Percentiles rank a stretch among this genome's conserved stretches.
Evolutionary conservation across 331 rosid species (phyloP).

Genomic region (Arachis monticola): DNA sequence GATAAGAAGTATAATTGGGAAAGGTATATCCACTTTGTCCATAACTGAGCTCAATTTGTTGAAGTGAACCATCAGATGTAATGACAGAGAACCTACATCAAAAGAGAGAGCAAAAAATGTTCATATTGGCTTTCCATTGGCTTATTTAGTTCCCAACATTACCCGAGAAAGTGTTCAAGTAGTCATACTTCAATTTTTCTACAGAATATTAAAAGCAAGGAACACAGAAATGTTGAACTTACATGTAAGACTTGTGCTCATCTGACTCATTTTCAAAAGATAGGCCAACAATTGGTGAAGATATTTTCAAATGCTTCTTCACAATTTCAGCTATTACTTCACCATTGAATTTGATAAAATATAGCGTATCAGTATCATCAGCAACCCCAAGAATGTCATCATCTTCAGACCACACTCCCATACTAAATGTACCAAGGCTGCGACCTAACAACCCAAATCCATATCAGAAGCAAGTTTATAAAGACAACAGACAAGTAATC

Average conservation of each 20-base stretch:
- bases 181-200: slow-evolving; percentile 9
- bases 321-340: slow-evolving; percentile 69
- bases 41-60: slow-evolving; percentile 70
- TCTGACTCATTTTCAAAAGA: slow-evolving; percentile 56
- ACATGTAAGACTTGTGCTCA: slow-evolving; percentile 59
- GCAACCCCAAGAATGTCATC: slow-evolving; percentile 85
- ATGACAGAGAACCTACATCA: slow-evolving; percentile 79
- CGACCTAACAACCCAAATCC: slow-evolving; percentile 55
- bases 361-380: slow-evolving; percentile 72
- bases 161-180: slow-evolving; percentile 26
- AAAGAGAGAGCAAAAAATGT: slow-evolving; percentile 43
- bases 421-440: slow-evolving; percentile 67
- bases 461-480: slow-evolving; percentile 35
- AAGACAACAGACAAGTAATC: background rate
- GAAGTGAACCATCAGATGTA: slow-evolving; percentile 80
- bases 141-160: slow-evolving; percentile 28
- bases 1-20: slow-evolving; percentile 53
- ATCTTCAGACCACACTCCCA: slow-evolving; percentile 89
- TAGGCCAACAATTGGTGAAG: slow-evolving; percentile 66
- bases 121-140: slow-evolving; percentile 33
- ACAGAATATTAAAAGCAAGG: slow-evolving; percentile 24
- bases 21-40: slow-evolving; percentile 62
- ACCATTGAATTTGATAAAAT: slow-evolving; percentile 79
- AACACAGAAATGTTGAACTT: slow-evolving; percentile 44
- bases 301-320: slow-evolving; percentile 67